Base-by-base conservation (phyloP, 1,284 basidiomycete species). In the Marasmius fiardii region DNA sequence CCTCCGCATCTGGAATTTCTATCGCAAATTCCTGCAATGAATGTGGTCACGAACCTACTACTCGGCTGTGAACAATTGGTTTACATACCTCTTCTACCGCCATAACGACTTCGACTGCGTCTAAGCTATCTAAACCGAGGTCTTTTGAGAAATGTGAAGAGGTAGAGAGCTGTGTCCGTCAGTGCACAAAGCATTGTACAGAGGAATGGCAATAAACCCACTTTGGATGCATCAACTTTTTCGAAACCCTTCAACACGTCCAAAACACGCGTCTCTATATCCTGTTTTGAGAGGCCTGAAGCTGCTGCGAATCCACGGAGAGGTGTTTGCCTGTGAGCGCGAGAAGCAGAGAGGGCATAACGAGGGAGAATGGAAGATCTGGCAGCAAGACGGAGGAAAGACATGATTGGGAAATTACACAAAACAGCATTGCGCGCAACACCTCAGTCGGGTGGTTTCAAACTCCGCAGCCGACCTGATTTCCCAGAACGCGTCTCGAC, bases 31-130 rank as follows among this genome's bases (percentile, higher is more conserved):
- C 93, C 92, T 94, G 62, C 24, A 35, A 50, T 49, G 24, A 21
- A 49, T 23, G 49, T 48, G 48, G 52, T 60, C 44, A 58, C 52
- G 54, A 8, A 43, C 35, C 11, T 51, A 18, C 49, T 56, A 10
- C 44, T 58, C 33, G 39, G 43, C 18, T 44, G 31, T 14, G 53
- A 49, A 48, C 11, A 44, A 26, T 41, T 28, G 43, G 14, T 47
- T 44, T 18, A 18, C 43, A 34, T 71, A 93, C 96, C 87, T 99
- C 96, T 77, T 99, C 97, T 64, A 99, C 92, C 48, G 96, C 95
- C 95, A 99, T 98, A 66, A 99, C 93, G 43, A 98, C 95, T 74
- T 99, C 97, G 43, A 99, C 96, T 47, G 95, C 86, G 73, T 99
- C 97, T 68, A 99, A 79, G 67, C 95, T 98, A 78, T 99, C 97